phyloP scores from a whole-genome alignment of 2,329 filamentous ascomycete genomes.

The Xylaria sp. region DNA sequence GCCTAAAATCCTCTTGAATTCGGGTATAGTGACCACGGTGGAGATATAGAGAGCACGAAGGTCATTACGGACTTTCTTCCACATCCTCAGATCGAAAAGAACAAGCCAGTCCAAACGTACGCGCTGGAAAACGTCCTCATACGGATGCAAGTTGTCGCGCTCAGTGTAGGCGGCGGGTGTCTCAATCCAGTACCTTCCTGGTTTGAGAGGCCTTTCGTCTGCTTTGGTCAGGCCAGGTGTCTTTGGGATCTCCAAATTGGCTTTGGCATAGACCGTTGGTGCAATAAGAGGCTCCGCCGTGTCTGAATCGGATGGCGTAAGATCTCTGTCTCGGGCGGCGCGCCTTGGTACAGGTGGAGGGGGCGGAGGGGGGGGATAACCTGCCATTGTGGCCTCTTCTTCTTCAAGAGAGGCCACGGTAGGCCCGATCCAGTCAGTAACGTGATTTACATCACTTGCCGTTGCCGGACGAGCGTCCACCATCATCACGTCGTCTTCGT shows the following conservation, averaged over 20 bases:
- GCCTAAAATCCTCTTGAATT: slow-evolving; percentile 94
- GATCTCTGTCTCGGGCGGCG: slow-evolving; percentile 63
- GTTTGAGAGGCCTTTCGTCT: slow-evolving; percentile 64
- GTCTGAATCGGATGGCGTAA: slow-evolving; percentile 78
- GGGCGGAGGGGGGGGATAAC: slow-evolving; percentile 74
- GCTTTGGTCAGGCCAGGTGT: slow-evolving; percentile 70
- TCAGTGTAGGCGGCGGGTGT: slow-evolving; percentile 76
- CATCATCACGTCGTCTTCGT: slow-evolving; percentile 68
- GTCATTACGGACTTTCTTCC: slow-evolving; percentile 94
- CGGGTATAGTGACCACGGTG: slow-evolving; percentile 92
- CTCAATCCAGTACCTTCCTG: slow-evolving; percentile 86
- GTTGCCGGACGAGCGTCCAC: slow-evolving; percentile 60
- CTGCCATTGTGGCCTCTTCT: slow-evolving; percentile 80
- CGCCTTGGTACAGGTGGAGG: slow-evolving; percentile 66
- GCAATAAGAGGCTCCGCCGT: slow-evolving; percentile 74
- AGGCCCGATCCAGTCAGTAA: slow-evolving; percentile 60
- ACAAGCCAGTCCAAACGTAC: slow-evolving; percentile 94
- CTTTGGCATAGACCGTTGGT: slow-evolving; percentile 69
- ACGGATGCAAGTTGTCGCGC: slow-evolving; percentile 70
- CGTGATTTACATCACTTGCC: slow-evolving; percentile 54
- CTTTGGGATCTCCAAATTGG: slow-evolving; percentile 79
- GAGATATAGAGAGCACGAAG: slow-evolving; percentile 94
- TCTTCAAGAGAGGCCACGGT: slow-evolving; percentile 76
- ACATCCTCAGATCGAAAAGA: slow-evolving; percentile 92
- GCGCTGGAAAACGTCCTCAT: slow-evolving; percentile 89